phyloP scores from a whole-genome alignment of 805 yeast species.

The Allodekkera sacchari region DNA sequence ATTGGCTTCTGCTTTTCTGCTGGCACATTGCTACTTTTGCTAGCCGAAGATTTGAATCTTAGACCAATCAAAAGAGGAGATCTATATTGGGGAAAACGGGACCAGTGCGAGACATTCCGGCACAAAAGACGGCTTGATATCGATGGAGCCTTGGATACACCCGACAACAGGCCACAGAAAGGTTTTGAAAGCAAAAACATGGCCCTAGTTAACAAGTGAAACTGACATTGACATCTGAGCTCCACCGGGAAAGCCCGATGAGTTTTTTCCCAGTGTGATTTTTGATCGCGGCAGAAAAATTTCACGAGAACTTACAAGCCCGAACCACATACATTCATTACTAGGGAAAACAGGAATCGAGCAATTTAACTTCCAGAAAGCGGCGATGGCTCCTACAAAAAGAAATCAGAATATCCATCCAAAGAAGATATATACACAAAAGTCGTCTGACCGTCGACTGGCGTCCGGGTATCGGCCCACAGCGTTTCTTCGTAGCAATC shows the following conservation, averaged over 20 bases:
- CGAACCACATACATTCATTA: too few relatives aligned
- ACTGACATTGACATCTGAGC: too few relatives aligned
- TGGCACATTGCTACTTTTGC: not conserved
- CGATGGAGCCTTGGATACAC: not conserved
- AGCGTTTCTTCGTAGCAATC: constrained; percentile 29
- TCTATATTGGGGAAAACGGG: too few relatives aligned
- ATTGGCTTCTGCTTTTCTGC: constrained; percentile 2
- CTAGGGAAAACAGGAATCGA: too few relatives aligned
- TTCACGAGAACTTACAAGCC: too few relatives aligned
- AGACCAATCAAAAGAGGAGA: constrained; percentile 1
- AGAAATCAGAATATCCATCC: constrained; percentile 1
- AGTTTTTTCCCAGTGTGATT: too few relatives aligned
- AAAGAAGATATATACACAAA: constrained; percentile 8
- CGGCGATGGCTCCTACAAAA: too few relatives aligned
- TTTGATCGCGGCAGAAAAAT: too few relatives aligned
- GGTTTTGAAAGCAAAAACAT: not conserved
- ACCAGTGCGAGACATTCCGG: not conserved
- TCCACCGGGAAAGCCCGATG: too few relatives aligned
- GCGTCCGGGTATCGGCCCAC: constrained; percentile 47
- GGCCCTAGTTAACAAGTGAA: too few relatives aligned
- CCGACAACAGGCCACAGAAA: not conserved
- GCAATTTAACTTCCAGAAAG: too few relatives aligned
- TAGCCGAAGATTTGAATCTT: constrained; percentile 3
- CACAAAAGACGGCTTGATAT: not conserved
- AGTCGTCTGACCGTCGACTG: constrained; percentile 45